Evolutionary conservation across 352 stramenopile genomes (phyloP), one percentile per base, ranked within the genome.

Genomic region (Phytophthora cryptogea): DNA sequence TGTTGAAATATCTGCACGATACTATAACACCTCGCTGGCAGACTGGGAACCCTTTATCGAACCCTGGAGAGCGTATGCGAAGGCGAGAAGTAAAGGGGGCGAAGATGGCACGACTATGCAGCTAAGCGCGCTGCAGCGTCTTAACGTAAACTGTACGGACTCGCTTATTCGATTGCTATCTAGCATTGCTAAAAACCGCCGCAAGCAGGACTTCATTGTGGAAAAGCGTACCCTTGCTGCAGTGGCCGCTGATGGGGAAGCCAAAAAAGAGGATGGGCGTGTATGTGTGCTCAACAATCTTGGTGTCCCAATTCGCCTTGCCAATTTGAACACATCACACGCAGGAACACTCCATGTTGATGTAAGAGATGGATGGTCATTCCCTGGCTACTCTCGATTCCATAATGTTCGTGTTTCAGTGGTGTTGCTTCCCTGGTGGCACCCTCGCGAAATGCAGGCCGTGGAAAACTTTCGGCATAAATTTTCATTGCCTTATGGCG

Each of bases 241-340:
- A 11, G 83, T 92, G 5, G 86, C 86, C 28, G 83, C 86, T 14
- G 83, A 94, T 48, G 83, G 76, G 1, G 83, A 92, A 60, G 83
- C 86, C 4, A 93, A 87, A 66, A 92, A 94, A 59, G 86, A 92
- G 46, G 78, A 92, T 40, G 86, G 86, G 1, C 79, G 87, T 30
- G 87, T 96, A 8, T 93, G 81, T 42, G 87, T 96, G n/a, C 69
- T 94, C 6, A 96, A 96, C 58, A 96, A 94, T 46, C 72, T 96
- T 2, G 87, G 87, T 31, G 86, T 94, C 36, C 84, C 88, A 3
- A 95, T 96, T 70, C 86, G 86, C 5, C 76, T 96, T 11, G 88
- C 88, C 4, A 95, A 96, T 54, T 60, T 96, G 16, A 95, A 95
- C 45, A 96, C 88, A 1, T 95, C 86, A 2, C 81, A 89, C 17